phyloP scores from a whole-genome alignment of 257 asterid species.

The Solanum bukasovii region DNA sequence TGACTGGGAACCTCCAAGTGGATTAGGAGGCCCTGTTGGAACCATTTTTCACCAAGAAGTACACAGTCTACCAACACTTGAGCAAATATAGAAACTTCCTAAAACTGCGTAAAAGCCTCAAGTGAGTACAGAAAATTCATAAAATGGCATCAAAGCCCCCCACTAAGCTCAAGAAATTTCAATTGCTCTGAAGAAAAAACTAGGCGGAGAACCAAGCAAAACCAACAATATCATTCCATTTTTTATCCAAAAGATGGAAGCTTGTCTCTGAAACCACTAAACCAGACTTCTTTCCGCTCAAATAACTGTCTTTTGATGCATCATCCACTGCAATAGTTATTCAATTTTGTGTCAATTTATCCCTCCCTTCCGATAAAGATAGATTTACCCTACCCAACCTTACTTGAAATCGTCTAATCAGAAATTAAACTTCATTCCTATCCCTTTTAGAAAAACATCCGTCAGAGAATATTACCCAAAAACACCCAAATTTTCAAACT shows the following conservation, averaged over 20 bases:
- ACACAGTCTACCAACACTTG: constrained; percentile 5
- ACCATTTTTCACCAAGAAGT: constrained; percentile 24
- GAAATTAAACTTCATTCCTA: no score
- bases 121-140: not conserved
- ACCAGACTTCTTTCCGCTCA: no score
- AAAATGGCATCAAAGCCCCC: not conserved
- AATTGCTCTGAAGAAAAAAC: not conserved
- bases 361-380: no score
- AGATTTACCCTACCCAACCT: no score
- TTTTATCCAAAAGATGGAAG: not conserved
- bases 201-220: not conserved
- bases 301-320: not conserved
- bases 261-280: not conserved
- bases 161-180: not conserved
- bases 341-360: no score
- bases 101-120: constrained; percentile 13
- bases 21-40: constrained; percentile 73
- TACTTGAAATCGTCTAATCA: no score
- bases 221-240: not conserved
- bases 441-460: no score
- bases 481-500: no score
- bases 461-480: no score
- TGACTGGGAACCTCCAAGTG: constrained; percentile 56
- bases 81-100: constrained; percentile 1
- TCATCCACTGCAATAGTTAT: not conserved